These are phyloP conservation scores for Trichoderma arundinaceum DNA, from an alignment of 2,329 filamentous ascomycete genomes.

Conservation along the genomic window DNA sequence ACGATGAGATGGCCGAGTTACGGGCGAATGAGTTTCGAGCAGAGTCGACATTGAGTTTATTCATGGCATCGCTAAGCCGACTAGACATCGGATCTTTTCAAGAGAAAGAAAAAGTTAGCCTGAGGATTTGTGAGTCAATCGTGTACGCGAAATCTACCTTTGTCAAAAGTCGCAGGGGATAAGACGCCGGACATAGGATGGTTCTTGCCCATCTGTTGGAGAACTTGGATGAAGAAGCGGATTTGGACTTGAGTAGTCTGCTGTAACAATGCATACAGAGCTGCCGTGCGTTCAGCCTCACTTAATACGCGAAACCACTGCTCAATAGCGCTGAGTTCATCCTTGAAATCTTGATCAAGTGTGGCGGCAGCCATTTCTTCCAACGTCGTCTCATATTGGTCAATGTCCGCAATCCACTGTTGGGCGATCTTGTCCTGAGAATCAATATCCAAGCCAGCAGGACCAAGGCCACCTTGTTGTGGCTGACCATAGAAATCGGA, in stretches of 20 bases:
- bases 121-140: conserved; percentile 19
- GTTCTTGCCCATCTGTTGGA: conserved; percentile 98
- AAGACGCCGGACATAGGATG: conserved; percentile 96
- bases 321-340: conserved; percentile 97
- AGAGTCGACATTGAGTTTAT: conserved; percentile 86
- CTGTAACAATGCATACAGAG: conserved; percentile 91
- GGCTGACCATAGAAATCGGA: conserved; percentile 91
- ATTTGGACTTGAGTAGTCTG: conserved; percentile 99
- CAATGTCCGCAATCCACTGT: conserved; percentile 98
- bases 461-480: conserved; percentile 69
- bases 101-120: conserved; percentile 31
- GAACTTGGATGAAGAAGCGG: conserved; percentile 96
- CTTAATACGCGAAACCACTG: conserved; percentile 99
- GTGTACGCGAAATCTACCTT: conserved; percentile 64
- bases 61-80: conserved; percentile 94
- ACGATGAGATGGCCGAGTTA: conserved; percentile 71
- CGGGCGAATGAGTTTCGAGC: conserved; percentile 86
- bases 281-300: conserved; percentile 94
- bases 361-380: conserved; percentile 99
- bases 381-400: conserved; percentile 97
- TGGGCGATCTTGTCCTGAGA: conserved; percentile 91
- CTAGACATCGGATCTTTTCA: conserved; percentile 92
- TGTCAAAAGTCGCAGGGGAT: conserved; percentile 95
- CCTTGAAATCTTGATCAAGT: conserved; percentile 99
- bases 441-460: conserved; percentile 74